Percentiles rank a stretch among this genome's conserved stretches.
Conservation (phyloP, 371 early-diverging fungal species). For the Lichtheimia corymbifera region DNA sequence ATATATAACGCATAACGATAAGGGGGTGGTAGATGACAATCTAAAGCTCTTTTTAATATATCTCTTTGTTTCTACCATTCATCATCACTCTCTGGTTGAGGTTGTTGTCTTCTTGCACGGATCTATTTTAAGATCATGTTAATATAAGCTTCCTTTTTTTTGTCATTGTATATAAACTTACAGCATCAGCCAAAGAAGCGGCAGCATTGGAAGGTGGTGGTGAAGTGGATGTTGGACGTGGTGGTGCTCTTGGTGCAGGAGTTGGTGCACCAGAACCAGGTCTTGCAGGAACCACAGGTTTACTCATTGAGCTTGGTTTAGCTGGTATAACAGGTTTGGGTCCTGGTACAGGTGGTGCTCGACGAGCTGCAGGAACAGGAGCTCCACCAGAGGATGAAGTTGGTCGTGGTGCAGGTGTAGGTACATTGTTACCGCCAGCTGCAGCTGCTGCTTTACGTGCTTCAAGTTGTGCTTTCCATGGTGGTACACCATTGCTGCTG, state of each 20-base stretch:
- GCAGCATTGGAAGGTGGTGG: conserved; percentile 47
- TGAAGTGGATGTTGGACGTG: conserved; percentile 40
- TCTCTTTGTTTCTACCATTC: conserved; percentile 9
- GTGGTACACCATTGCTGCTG: conserved; percentile 37
- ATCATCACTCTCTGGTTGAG: conserved; percentile 14
- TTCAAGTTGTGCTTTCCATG: conserved; percentile 57
- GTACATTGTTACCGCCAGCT: conserved; percentile 2
- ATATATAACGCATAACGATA: background rate
- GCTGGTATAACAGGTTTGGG: conserved; percentile 53
- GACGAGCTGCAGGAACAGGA: conserved; percentile 48
- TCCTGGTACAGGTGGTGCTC: conserved; percentile 48
- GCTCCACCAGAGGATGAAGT: conserved; percentile 10
- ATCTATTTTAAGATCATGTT: conserved; percentile 1
- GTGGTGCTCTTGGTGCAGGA: conserved; percentile 33
- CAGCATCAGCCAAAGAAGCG: conserved; percentile 49
- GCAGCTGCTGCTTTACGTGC: conserved; percentile 46
- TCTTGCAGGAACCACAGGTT: conserved; percentile 53
- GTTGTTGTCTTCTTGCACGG: conserved; percentile 23
- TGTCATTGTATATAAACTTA: conserved; percentile 21
- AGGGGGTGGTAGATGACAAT: too few relatives aligned
- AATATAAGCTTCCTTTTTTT: background rate
- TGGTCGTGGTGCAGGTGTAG: conserved; percentile 29
- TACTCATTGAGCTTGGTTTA: conserved; percentile 42
- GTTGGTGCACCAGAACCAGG: conserved; percentile 27
- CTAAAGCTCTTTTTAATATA: background rate